These are phyloP conservation scores for Evansstolkia leycettana DNA, from an alignment of 495 filamentous ascomycete species.

Conservation along the genomic window DNA sequence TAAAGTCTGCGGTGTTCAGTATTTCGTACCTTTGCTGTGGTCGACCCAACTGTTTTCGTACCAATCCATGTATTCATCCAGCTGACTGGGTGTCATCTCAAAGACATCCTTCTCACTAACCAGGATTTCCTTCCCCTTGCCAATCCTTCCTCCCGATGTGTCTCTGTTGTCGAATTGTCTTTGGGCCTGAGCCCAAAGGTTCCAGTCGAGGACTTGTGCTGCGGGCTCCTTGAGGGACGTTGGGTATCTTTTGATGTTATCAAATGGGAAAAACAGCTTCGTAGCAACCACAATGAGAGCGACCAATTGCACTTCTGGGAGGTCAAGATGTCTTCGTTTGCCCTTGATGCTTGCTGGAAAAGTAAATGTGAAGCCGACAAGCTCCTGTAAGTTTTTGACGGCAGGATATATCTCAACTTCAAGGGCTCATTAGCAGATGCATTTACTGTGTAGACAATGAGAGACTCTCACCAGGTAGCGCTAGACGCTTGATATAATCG, in stretches of 20 bases:
- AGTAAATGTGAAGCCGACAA: slow-evolving; percentile 44
- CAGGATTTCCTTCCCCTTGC: slow-evolving; percentile 30
- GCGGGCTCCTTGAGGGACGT: slow-evolving; percentile 45
- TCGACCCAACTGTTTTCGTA: slow-evolving; percentile 66
- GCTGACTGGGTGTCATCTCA: slow-evolving; percentile 48
- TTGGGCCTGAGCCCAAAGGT: slow-evolving; percentile 50
- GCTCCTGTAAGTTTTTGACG: slow-evolving; percentile 41
- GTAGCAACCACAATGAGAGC: slow-evolving; percentile 61
- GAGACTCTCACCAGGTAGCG: slow-evolving; percentile 43
- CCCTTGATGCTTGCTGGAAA: slow-evolving; percentile 31
- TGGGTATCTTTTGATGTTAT: slow-evolving; percentile 46
- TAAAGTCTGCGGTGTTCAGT: not conserved
- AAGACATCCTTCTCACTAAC: slow-evolving; percentile 58
- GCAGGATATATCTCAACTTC: slow-evolving; percentile 59
- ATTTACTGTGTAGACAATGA: too few relatives aligned
- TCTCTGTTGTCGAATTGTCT: slow-evolving; percentile 20
- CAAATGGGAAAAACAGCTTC: slow-evolving; percentile 71
- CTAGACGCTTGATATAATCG: slow-evolving; percentile 58
- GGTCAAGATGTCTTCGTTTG: slow-evolving; percentile 23
- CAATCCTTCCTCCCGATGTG: slow-evolving; percentile 13
- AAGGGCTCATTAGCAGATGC: slow-evolving; percentile 6
- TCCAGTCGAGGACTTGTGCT: slow-evolving; percentile 56
- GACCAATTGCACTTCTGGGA: slow-evolving; percentile 65
- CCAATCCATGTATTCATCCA: slow-evolving; percentile 84
- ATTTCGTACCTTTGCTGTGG: slow-evolving; percentile 12